Percentiles rank a stretch among this genome's conserved stretches.
These are phyloP conservation scores for Thielaviopsis ethacetica DNA, from an alignment of 2,329 filamentous ascomycete genomes.

Conservation along the genomic window DNA sequence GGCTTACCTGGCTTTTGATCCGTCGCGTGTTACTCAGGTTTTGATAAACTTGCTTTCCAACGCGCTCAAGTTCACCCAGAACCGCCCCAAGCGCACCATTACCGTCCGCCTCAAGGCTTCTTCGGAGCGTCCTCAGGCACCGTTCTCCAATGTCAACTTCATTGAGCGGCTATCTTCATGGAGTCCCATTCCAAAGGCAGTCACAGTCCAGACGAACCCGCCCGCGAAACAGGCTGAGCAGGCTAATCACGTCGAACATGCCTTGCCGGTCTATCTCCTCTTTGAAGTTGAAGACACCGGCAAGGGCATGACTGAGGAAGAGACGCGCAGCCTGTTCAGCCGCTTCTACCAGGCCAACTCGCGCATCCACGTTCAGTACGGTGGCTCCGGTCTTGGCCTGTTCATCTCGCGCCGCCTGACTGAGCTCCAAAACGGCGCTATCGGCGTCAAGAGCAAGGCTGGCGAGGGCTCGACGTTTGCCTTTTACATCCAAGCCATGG, in stretches of 20 bases:
- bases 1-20: constrained; percentile 54
- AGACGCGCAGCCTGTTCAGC: constrained; percentile 60
- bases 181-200: constrained; percentile 16
- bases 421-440: constrained; percentile 64
- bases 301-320: constrained; percentile 51
- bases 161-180: constrained; percentile 35
- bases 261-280: constrained; percentile 39
- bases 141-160: constrained; percentile 37
- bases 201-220: neutral
- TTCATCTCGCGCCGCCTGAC: constrained; percentile 69
- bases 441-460: constrained; percentile 53
- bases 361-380: constrained; percentile 62
- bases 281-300: constrained; percentile 67
- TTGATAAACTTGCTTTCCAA: constrained; percentile 70
- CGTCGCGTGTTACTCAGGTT: constrained; percentile 59
- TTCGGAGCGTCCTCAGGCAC: constrained; percentile 22
- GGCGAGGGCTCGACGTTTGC: constrained; percentile 60
- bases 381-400: constrained; percentile 60
- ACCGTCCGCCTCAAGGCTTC: constrained; percentile 31
- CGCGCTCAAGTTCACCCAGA: constrained; percentile 65
- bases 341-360: constrained; percentile 66
- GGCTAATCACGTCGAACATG: neutral
- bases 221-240: neutral
- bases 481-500: constrained; percentile 51
- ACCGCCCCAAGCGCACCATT: constrained; percentile 40